A percentile compares a stretch with the other conserved stretches of the same genome.
Evolutionary conservation across 768 basidiomycete species (phyloP).

Genomic region (Trametes cubensis): DNA sequence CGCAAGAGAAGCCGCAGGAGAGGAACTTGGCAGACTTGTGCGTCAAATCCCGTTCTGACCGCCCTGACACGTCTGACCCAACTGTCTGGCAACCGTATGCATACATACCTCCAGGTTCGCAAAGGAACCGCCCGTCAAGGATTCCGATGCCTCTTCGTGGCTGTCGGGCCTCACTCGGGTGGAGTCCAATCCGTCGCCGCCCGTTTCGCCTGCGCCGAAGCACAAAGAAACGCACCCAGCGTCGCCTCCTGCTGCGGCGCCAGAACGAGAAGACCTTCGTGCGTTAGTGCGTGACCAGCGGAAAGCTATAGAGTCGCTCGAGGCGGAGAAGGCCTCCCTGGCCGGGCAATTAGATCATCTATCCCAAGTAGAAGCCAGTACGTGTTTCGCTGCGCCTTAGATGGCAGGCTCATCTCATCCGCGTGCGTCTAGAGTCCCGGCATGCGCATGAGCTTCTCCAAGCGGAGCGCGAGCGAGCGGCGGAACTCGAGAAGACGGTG

Average conservation of each 20-base stretch:
- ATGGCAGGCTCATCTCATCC: background rate
- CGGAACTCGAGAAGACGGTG: slow-evolving; percentile 39
- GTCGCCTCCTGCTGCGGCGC: slow-evolving; percentile 19
- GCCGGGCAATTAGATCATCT: slow-evolving; percentile 54
- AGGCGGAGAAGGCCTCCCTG: slow-evolving; percentile 46
- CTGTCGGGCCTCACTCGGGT: slow-evolving; percentile 58
- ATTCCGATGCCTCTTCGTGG: slow-evolving; percentile 52
- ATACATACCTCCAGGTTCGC: slow-evolving; percentile 40
- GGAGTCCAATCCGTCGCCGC: slow-evolving; percentile 31
- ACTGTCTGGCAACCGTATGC: too few relatives aligned
- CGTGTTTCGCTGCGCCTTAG: slow-evolving; percentile 22
- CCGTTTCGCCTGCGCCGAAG: slow-evolving; percentile 40
- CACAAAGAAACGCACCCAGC: slow-evolving; percentile 24
- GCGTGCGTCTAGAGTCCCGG: slow-evolving; percentile 17
- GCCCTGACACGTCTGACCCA: slow-evolving; percentile 8
- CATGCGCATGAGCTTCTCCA: slow-evolving; percentile 24
- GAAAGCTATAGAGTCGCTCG: slow-evolving; percentile 76
- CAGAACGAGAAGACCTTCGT: slow-evolving; percentile 31
- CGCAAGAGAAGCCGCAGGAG: slow-evolving; percentile 43
- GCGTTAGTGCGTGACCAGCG: slow-evolving; percentile 57
- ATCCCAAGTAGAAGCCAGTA: slow-evolving; percentile 64
- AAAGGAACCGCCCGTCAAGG: slow-evolving; percentile 38
- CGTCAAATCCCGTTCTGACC: slow-evolving; percentile 36
- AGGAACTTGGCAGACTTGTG: slow-evolving; percentile 60
- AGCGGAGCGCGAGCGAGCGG: slow-evolving; percentile 43